phyloP scores from a whole-genome alignment of 805 yeast genomes.

The Yamadazyma endophytica region DNA sequence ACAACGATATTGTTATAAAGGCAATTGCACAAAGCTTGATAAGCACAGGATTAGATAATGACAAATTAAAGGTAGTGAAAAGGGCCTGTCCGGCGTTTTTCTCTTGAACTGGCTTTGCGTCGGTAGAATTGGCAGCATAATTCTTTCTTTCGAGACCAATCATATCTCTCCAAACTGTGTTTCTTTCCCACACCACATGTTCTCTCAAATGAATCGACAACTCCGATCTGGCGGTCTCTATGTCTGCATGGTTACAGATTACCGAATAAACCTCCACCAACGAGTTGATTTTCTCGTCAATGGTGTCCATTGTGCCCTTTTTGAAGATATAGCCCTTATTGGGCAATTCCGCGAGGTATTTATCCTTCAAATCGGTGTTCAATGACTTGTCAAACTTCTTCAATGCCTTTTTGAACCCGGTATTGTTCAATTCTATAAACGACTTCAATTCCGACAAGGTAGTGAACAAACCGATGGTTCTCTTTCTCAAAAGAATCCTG shows the following conservation, averaged over 20 bases:
- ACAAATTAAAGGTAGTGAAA: conserved; percentile 17
- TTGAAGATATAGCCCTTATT: conserved; percentile 36
- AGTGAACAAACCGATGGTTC: conserved; percentile 42
- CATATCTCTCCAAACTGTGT: conserved; percentile 56
- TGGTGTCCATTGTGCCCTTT: conserved; percentile 21
- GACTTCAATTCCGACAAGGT: conserved; percentile 47
- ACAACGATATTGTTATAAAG: conserved; percentile 39
- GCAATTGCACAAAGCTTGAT: conserved; percentile 46
- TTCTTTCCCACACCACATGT: conserved; percentile 54
- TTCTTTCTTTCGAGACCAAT: conserved; percentile 64
- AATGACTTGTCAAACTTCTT: conserved; percentile 52
- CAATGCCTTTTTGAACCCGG: conserved; percentile 50
- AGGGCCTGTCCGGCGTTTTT: conserved; percentile 4
- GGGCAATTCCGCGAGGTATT: conserved; percentile 45
- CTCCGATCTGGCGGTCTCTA: conserved; percentile 48
- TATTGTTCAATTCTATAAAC: conserved; percentile 47
- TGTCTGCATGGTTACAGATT: conserved; percentile 35
- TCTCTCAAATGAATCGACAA: conserved; percentile 54
- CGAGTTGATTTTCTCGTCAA: conserved; percentile 29
- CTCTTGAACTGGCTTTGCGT: conserved; percentile 8
- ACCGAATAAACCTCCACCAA: conserved; percentile 33
- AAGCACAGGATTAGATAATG: conserved; percentile 30
- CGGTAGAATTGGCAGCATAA: conserved; percentile 55
- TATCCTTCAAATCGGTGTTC: conserved; percentile 39
- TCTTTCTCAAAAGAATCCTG: conserved; percentile 43